Percentiles rank a stretch among this genome's conserved stretches.
phyloP scores from a whole-genome alignment of 2,329 filamentous ascomycete genomes.

The Mariannaea sp. region DNA sequence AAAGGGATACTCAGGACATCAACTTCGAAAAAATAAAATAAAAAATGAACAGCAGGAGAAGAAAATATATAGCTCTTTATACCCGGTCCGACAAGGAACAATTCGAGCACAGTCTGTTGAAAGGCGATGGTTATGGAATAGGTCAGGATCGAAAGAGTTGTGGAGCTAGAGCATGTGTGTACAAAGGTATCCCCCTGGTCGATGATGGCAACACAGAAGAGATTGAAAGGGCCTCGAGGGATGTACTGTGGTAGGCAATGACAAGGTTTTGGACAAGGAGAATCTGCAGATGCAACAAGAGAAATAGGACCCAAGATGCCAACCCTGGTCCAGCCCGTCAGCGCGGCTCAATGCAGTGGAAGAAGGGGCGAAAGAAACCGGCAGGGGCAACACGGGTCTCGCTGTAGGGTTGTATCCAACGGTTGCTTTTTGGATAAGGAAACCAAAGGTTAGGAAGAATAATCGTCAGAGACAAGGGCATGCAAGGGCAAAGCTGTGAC shows the following conservation, averaged over 20 bases:
- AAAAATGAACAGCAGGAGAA: slow-evolving; percentile 6
- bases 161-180: slow-evolving; percentile 27
- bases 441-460: slow-evolving; percentile 6
- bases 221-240: slow-evolving; percentile 22
- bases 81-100: slow-evolving; percentile 26
- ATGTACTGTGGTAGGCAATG: slow-evolving; percentile 23
- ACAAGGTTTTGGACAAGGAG: slow-evolving; percentile 12
- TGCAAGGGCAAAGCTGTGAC: slow-evolving; percentile 19
- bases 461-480: slow-evolving; percentile 18
- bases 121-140: slow-evolving; percentile 36
- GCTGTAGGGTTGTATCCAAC: slow-evolving; percentile 4
- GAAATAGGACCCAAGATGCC: slow-evolving; percentile 28
- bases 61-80: slow-evolving; percentile 31
- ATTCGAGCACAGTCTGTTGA: slow-evolving; percentile 28
- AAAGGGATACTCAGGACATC: slow-evolving; percentile 18
- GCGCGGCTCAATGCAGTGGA: slow-evolving; percentile 30
- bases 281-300: slow-evolving; percentile 24
- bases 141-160: slow-evolving; percentile 35
- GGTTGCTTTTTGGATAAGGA: slow-evolving; percentile 23
- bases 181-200: slow-evolving; percentile 26
- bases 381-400: not conserved
- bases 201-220: slow-evolving; percentile 27
- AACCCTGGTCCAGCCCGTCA: slow-evolving; percentile 29
- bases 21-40: slow-evolving; percentile 5
- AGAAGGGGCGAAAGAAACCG: slow-evolving; percentile 3